Percentiles rank a stretch among this genome's conserved stretches.
These are phyloP conservation scores for Huntiella moniliformis DNA, from an alignment of 2,329 filamentous ascomycete genomes.

Conservation along the genomic window DNA sequence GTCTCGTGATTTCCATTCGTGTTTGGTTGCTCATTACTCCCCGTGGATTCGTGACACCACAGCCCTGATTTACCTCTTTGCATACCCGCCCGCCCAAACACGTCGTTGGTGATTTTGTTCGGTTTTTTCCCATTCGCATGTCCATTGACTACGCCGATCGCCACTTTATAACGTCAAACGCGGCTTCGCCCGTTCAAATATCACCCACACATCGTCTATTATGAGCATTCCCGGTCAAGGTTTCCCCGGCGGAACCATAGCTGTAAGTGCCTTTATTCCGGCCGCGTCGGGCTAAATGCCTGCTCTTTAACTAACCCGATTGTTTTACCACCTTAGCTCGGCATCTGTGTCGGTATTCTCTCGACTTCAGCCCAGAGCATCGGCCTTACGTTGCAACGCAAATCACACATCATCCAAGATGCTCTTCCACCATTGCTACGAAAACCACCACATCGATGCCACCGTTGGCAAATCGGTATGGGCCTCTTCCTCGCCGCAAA, in stretches of 20 bases:
- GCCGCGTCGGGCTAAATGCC: background rate
- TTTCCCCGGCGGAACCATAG: slow-evolving; percentile 60
- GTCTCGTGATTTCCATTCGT: too few species aligned
- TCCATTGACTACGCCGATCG: too few species aligned
- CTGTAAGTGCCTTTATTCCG: slow-evolving; percentile 30
- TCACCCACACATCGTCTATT: slow-evolving; percentile 7
- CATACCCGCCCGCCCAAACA: too few species aligned
- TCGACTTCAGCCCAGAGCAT: slow-evolving; percentile 91
- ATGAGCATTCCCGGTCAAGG: slow-evolving; percentile 34
- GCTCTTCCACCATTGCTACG: slow-evolving; percentile 70
- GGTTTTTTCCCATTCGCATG: too few species aligned
- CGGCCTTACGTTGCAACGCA: slow-evolving; percentile 86
- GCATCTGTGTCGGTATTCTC: slow-evolving; percentile 78
- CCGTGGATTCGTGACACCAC: too few species aligned
- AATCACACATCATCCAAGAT: slow-evolving; percentile 95
- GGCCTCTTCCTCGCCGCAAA: slow-evolving; percentile 92
- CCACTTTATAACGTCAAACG: too few species aligned
- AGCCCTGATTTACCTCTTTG: too few species aligned
- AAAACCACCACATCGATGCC: slow-evolving; percentile 71
- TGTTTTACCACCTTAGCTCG: slow-evolving; percentile 40
- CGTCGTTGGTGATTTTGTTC: too few species aligned
- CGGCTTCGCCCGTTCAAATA: too few species aligned
- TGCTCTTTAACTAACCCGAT: slow-evolving; percentile 11
- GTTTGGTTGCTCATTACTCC: too few species aligned
- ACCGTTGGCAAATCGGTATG: slow-evolving; percentile 95